Evolutionary conservation across 768 basidiomycete species (phyloP), one percentile per base, ranked within the genome.

Genomic region (Trametes sanguinea): DNA sequence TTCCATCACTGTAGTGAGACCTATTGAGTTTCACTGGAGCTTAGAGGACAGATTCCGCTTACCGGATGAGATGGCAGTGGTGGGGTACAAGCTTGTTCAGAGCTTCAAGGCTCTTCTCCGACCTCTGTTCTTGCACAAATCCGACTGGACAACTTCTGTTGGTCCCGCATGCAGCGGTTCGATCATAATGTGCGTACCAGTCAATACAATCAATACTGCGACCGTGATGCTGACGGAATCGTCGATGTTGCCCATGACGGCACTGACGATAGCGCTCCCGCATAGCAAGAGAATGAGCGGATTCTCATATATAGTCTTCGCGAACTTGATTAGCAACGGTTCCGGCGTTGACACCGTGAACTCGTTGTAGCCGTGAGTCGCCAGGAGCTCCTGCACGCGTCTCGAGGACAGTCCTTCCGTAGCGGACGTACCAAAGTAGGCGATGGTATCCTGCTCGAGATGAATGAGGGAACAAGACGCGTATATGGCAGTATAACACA

Each of bases 21-120:
- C 33, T 32, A 51, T 40, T 39, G 55, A 16, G 14, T 13, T 30
- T 10, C 16, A 43, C 42, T 11, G 54, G 56, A 47, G 11, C 4
- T 13, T 50, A 29, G 4, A 4, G 51, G 16, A 57, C 33, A 40
- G 42, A 22, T 37, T 51, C 16, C 16, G 61, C 74, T 22, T 61
- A 79, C 76, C 95, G 90, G 56, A 91, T 80, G 63, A 97, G 87
- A 71, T 95, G 94, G 71, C 94, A 96, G 72, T 96, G 94, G 73
- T 98, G 95, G 0, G 95, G 95, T 22, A 98, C 95, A 44, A 98
- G 89, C 74, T 95, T 97, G 78, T 95, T 97, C 37, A 98, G 80
- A 0, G 95, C 94, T 74, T 97, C 94, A 30, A 98, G 79, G 62
- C 92, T 94, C 76, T 97, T 88, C 72, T 98, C 95, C 1, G 96